Evolutionary conservation across 495 filamentous ascomycete genomes (phyloP).

Genomic region (Podospora pseudoanserina): DNA sequence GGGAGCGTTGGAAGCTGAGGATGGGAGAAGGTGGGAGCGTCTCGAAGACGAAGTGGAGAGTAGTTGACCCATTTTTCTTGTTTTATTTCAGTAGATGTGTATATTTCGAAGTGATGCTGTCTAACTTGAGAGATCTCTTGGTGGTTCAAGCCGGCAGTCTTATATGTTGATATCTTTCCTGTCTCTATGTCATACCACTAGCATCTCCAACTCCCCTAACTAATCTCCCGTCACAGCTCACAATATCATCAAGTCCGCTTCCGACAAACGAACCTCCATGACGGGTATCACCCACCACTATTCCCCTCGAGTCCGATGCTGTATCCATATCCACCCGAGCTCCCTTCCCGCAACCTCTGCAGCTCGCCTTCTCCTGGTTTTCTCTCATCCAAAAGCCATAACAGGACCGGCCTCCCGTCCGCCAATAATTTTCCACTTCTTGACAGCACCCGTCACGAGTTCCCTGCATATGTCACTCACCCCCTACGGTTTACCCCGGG

Average conservation of each 20-base stretch:
- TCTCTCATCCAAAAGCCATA: neutral
- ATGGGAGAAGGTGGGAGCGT: neutral
- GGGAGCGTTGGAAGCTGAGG: neutral
- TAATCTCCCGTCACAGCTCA: neutral
- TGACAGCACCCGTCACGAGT: neutral
- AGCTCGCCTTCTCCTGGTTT: neutral
- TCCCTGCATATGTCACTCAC: neutral
- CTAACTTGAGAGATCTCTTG: neutral
- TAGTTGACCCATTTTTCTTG: constrained; percentile 10
- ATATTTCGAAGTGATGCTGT: neutral
- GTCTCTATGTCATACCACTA: too few species aligned
- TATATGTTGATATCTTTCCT: neutral
- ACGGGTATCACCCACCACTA: neutral
- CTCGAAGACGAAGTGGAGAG: neutral
- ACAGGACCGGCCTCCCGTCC: neutral
- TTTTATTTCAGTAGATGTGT: neutral
- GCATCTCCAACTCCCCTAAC: too few species aligned
- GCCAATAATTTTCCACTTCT: neutral
- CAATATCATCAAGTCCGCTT: neutral
- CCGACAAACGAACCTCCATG: neutral
- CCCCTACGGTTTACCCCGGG: neutral
- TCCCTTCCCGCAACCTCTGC: neutral
- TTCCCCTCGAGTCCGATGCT: neutral
- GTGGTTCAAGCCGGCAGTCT: neutral
- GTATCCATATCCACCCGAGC: neutral